A percentile compares a stretch with the other conserved stretches of the same genome.
phyloP scores from a whole-genome alignment of 1,139 yeast genomes.

The Pichia sp. region DNA sequence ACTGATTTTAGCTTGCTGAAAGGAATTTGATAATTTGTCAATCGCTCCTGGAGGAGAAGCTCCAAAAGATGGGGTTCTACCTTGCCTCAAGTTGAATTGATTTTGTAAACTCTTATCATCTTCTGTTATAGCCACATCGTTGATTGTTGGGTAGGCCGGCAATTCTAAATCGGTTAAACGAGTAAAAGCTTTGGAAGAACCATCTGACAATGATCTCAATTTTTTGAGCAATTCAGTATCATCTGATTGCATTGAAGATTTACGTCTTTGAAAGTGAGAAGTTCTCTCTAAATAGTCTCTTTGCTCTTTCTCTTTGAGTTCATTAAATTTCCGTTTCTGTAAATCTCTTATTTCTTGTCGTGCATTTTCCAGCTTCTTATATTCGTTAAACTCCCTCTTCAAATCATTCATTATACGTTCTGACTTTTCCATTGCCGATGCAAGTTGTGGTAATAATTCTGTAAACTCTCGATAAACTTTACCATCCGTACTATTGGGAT shows the following conservation, averaged over 20 bases:
- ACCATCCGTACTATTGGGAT: slow-evolving; percentile 19
- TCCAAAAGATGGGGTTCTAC: too few relatives aligned
- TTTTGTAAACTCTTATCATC: slow-evolving; percentile 2
- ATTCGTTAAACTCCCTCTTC: slow-evolving; percentile 25
- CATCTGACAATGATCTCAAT: slow-evolving; percentile 18
- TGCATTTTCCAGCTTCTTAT: slow-evolving; percentile 18
- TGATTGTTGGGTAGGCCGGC: slow-evolving; percentile 9
- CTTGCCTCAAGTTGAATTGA: too few relatives aligned
- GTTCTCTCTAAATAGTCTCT: slow-evolving; percentile 5
- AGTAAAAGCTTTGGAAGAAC: slow-evolving; percentile 2
- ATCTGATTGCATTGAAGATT: slow-evolving; percentile 12
- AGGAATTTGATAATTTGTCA: too few relatives aligned
- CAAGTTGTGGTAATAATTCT: slow-evolving; percentile 19
- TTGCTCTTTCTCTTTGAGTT: slow-evolving; percentile 6
- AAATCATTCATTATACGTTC: slow-evolving; percentile 30
- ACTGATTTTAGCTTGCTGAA: too few relatives aligned
- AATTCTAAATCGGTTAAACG: neutral
- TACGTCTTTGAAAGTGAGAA: slow-evolving; percentile 7
- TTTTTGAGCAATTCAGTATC: slow-evolving; percentile 15
- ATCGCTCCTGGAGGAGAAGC: too few relatives aligned
- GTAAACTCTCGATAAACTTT: slow-evolving; percentile 17
- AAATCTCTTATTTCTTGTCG: slow-evolving; percentile 17
- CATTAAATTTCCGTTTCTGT: slow-evolving; percentile 13
- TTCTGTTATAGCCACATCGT: slow-evolving; percentile 13
- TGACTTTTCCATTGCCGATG: slow-evolving; percentile 30